Evolutionary conservation across 176 grass and related monocot species (phyloP).

Genomic region (Musa itinerans): DNA sequence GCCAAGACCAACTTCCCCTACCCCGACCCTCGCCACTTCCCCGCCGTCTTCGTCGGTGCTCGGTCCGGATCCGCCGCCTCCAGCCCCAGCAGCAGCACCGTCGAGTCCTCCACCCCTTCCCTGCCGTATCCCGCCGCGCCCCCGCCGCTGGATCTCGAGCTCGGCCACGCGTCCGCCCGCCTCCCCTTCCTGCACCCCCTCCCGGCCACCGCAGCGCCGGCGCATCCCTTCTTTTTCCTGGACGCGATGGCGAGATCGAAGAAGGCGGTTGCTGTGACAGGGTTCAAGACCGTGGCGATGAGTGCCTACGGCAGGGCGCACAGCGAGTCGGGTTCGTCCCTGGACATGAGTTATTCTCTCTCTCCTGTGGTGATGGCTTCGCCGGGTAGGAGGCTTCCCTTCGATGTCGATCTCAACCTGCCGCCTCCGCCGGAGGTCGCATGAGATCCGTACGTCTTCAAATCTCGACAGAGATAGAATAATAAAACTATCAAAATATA

Average conservation of each 20-base stretch:
- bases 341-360: background rate
- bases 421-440: conserved; percentile 7
- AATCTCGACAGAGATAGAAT: background rate
- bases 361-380: background rate
- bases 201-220: background rate
- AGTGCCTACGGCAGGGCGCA: background rate
- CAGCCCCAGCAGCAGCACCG: conserved; percentile 12
- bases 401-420: conserved; percentile 4
- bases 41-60: background rate
- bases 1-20: conserved; percentile 82
- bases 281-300: background rate
- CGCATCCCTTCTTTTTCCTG: background rate
- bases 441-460: background rate
- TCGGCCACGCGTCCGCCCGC: background rate
- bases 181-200: background rate
- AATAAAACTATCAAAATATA: background rate
- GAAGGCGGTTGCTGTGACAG: background rate
- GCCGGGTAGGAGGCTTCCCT: background rate
- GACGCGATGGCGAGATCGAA: background rate
- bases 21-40: background rate
- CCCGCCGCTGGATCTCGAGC: background rate
- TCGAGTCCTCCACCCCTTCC: conserved; percentile 4
- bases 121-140: background rate
- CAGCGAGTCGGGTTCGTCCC: background rate
- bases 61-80: background rate